Evolutionary conservation across 768 basidiomycete species (phyloP).

Genomic region (Kwoniella sp.): DNA sequence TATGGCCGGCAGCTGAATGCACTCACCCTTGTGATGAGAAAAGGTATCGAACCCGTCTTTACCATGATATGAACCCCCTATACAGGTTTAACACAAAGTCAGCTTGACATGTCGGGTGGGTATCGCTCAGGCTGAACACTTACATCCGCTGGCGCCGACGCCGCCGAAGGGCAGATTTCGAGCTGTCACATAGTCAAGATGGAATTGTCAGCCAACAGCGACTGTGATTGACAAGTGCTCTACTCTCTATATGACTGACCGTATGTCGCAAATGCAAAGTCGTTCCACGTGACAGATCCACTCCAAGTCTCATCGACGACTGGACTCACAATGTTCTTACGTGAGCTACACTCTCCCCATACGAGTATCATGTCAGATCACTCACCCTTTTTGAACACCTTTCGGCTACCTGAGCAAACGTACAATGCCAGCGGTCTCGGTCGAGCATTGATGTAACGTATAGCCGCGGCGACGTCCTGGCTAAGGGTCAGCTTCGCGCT

Average conservation of each 20-base stretch:
- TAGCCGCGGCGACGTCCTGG: constrained; percentile 51
- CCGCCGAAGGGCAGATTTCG: constrained; percentile 53
- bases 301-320: constrained; percentile 50
- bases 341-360: no score
- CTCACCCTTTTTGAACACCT: constrained; percentile 50
- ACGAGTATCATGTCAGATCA: neutral
- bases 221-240: no score
- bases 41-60: constrained; percentile 51
- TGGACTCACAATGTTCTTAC: constrained; percentile 7
- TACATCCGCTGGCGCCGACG: constrained; percentile 53
- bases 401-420: constrained; percentile 44
- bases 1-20: neutral
- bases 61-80: constrained; percentile 53
- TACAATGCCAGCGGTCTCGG: constrained; percentile 53
- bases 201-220: no score
- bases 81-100: no score
- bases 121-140: constrained; percentile 19
- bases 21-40: constrained; percentile 49
- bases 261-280: constrained; percentile 42
- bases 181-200: no score
- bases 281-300: constrained; percentile 53
- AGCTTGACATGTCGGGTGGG: no score
- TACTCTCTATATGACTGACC: no score
- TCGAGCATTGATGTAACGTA: constrained; percentile 49
- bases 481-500: neutral